Base-by-base conservation (phyloP, 306 rosid genomes). In the Dalbergia cochinchinensis region DNA sequence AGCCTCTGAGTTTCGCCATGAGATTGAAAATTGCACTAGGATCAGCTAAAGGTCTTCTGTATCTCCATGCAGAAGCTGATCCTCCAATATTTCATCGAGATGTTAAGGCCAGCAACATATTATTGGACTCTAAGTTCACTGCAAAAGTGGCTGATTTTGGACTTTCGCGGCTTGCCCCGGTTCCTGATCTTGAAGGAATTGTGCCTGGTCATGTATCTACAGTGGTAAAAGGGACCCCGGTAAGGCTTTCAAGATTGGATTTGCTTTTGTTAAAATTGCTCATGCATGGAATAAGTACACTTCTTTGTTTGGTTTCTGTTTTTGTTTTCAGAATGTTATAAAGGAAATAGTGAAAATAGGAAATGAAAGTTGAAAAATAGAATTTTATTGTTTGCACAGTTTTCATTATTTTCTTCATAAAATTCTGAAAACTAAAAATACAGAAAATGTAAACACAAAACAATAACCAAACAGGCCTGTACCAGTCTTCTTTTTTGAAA, bases 121-220 rank as follows among this genome's bases (percentile, higher is more conserved):
- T 96, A 76, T 85, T 96, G 90, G 99, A 93, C 80, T 71, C 92
- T 3, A 96, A 85, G 76, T 78, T 87, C 8, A 55, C 62, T 0
- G 94, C 97, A 11, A 96, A 96, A 84, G 98, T 96, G 82, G 93
- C 98, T 76, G 99, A 96, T 89, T 96, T 96, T 72, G 99, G 99
- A 86, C 98, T 96, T 73, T 96, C 99, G 1, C 90, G 97, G 50
- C 98, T 93, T 71, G 99, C 99, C 14, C 99, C 98, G 4, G 88
- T 90, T 82, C 93, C 98, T 31, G 90, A 93, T 83, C 42, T 83
- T 14, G 96, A 96, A 77, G 99, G 98, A 50, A 48, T 66, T 55
- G 78, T 82, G 72, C 98, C 98, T 77, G 88, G 53, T 66, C 96
- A 93, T 78, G 90, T 93, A 71, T 96, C 98, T 18, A 96, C 99